Percentiles rank a stretch among this genome's conserved stretches.
phyloP scores from a whole-genome alignment of 2,329 filamentous ascomycete species.

The Xenoacremonium recifei region DNA sequence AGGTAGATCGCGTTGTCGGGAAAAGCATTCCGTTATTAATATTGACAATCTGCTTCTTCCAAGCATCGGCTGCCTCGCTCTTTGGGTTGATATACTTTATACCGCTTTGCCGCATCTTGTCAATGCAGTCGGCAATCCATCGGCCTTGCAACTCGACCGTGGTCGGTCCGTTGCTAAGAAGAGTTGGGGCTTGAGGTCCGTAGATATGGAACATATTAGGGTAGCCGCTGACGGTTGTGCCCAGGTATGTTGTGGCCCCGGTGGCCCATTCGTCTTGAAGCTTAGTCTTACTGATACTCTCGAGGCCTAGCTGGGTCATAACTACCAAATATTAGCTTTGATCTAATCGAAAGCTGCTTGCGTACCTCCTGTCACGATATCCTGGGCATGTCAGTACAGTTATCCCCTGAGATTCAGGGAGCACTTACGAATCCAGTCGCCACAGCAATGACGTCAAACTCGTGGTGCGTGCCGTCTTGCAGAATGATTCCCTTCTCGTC shows the following conservation, averaged over 20 bases:
- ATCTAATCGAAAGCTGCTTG: neutral
- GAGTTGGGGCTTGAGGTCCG: slow-evolving; percentile 55
- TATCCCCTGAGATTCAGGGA: rapidly evolving
- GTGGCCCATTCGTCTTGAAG: slow-evolving; percentile 43
- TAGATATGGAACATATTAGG: slow-evolving; percentile 55
- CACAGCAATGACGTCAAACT: slow-evolving; percentile 43
- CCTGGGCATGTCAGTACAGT: slow-evolving; percentile 17
- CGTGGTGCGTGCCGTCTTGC: slow-evolving; percentile 39
- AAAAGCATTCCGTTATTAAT: slow-evolving; percentile 46
- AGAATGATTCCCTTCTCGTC: slow-evolving; percentile 40
- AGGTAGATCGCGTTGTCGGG: slow-evolving; percentile 48
- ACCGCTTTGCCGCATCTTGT: slow-evolving; percentile 42
- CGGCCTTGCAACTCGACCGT: slow-evolving; percentile 54
- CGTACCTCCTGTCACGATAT: slow-evolving; percentile 35
- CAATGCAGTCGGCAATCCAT: slow-evolving; percentile 52
- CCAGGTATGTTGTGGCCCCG: slow-evolving; percentile 44
- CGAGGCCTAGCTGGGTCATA: slow-evolving; percentile 45
- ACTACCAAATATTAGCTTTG: slow-evolving; percentile 15
- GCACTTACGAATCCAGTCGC: slow-evolving; percentile 47
- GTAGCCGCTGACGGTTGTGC: slow-evolving; percentile 41
- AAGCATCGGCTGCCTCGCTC: slow-evolving; percentile 42
- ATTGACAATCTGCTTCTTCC: slow-evolving; percentile 46
- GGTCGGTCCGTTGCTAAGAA: slow-evolving; percentile 55
- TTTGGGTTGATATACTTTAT: slow-evolving; percentile 52
- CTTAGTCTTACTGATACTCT: slow-evolving; percentile 36